Conservation (phyloP, 192 early-diverging fungal species). For the Mortierella alpina region DNA sequence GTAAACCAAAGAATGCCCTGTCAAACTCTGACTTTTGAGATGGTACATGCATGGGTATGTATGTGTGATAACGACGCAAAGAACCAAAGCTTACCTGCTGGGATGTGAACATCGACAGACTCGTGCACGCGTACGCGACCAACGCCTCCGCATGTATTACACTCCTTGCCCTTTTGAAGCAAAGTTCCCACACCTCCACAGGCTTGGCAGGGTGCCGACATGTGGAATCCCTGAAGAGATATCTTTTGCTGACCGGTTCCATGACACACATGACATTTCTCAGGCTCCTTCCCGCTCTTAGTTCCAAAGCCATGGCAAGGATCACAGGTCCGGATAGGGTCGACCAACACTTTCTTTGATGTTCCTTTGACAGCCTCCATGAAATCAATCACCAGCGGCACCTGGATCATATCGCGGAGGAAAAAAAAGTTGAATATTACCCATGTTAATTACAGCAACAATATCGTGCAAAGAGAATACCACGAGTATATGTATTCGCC, state of each 20-base stretch:
- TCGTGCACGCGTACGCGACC: conserved; percentile 83
- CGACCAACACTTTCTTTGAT: conserved; percentile 72
- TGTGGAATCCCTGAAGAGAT: conserved; percentile 89
- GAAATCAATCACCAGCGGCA: conserved; percentile 77
- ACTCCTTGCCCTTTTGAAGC: conserved; percentile 74
- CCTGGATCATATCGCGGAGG: conserved; percentile 23
- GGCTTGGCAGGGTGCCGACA: conserved; percentile 82
- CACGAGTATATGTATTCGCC: conserved; percentile 35
- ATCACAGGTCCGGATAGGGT: conserved; percentile 76
- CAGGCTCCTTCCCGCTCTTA: conserved; percentile 77
- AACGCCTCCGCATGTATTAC: conserved; percentile 81
- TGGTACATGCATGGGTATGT: neutral
- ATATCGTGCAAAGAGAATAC: conserved; percentile 51
- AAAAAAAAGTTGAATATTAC: neutral
- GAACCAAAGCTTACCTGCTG: conserved; percentile 61
- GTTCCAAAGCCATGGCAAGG: conserved; percentile 86
- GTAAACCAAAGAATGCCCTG: neutral
- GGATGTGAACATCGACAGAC: conserved; percentile 80
- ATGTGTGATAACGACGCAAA: neutral
- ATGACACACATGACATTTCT: conserved; percentile 78
- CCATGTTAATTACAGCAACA: neutral
- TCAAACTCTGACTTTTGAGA: neutral
- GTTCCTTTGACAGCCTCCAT: conserved; percentile 93
- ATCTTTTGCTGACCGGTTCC: conserved; percentile 89
- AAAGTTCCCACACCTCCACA: conserved; percentile 87